Evolutionary conservation across 306 rosid genomes (phyloP).

Genomic region (Fragaria nilgerrensis): DNA sequence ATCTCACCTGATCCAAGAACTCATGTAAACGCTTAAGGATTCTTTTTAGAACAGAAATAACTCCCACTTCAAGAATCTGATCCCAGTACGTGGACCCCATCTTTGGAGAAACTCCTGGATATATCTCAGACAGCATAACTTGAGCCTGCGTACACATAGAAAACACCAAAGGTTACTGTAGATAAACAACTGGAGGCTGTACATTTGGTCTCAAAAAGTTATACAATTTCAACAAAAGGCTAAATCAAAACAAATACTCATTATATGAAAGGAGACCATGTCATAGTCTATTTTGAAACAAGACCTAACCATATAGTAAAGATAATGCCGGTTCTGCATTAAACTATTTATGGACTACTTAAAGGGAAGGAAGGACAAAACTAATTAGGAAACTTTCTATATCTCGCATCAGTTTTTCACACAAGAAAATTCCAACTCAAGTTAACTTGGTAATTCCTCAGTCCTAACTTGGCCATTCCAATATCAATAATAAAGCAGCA

Average conservation of each 20-base stretch:
- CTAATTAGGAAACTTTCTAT: neutral
- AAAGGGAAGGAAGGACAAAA: neutral
- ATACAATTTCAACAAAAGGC: neutral
- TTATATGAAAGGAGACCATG: neutral
- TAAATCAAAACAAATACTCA: neutral
- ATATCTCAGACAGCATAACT: constrained; percentile 86
- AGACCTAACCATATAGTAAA: neutral
- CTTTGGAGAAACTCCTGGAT: constrained; percentile 91
- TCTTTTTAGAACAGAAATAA: constrained; percentile 76
- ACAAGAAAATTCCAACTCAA: neutral
- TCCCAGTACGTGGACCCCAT: constrained; percentile 86
- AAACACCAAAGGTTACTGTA: constrained; percentile 19
- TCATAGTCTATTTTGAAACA: too few species aligned
- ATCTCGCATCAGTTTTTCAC: neutral
- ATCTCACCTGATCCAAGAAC: constrained; percentile 81
- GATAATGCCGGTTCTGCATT: neutral
- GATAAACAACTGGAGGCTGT: constrained; percentile 14
- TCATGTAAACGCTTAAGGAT: constrained; percentile 82
- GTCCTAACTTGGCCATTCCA: neutral
- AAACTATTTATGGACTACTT: neutral
- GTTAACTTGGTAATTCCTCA: neutral
- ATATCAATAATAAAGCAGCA: neutral
- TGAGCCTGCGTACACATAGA: constrained; percentile 57
- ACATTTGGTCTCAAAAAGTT: neutral
- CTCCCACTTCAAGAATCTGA: constrained; percentile 86